phyloP scores from a whole-genome alignment of 176 grass and related monocot species.

The Oryza meridionalis region DNA sequence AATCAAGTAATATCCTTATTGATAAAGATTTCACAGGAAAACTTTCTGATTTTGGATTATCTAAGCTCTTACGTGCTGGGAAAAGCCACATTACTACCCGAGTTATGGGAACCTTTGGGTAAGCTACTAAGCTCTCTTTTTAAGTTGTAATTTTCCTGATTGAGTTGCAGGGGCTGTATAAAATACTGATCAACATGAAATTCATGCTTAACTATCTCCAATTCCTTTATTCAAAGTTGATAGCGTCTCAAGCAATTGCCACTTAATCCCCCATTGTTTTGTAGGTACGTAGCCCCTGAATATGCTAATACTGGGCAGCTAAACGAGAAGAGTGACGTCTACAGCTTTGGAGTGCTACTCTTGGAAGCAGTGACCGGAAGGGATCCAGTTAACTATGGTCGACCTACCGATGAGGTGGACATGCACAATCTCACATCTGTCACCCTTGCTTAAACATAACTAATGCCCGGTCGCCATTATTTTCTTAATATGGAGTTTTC shows the following conservation, averaged over 20 bases:
- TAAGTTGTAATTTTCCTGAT: background rate
- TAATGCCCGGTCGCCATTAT: background rate
- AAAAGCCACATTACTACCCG: background rate
- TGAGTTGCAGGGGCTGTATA: background rate
- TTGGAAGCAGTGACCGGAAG: background rate
- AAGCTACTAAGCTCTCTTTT: background rate
- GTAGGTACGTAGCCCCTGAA: background rate
- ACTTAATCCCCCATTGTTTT: background rate
- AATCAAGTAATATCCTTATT: background rate
- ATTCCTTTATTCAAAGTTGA: background rate
- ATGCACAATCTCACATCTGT: background rate
- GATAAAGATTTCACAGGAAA: background rate
- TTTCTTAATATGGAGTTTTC: background rate
- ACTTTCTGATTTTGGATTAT: background rate
- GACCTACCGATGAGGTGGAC: background rate
- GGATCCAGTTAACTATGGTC: background rate
- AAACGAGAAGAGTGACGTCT: background rate
- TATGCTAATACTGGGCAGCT: background rate
- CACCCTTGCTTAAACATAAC: background rate
- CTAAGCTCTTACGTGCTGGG: background rate
- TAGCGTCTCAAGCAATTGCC: background rate
- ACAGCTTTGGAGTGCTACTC: background rate
- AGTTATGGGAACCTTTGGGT: slow-evolving; percentile 5
- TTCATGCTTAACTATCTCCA: background rate
- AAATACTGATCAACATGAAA: background rate